Evolutionary conservation across 1,284 basidiomycete species (phyloP).

Genomic region (Marasmius tenuissimus): DNA sequence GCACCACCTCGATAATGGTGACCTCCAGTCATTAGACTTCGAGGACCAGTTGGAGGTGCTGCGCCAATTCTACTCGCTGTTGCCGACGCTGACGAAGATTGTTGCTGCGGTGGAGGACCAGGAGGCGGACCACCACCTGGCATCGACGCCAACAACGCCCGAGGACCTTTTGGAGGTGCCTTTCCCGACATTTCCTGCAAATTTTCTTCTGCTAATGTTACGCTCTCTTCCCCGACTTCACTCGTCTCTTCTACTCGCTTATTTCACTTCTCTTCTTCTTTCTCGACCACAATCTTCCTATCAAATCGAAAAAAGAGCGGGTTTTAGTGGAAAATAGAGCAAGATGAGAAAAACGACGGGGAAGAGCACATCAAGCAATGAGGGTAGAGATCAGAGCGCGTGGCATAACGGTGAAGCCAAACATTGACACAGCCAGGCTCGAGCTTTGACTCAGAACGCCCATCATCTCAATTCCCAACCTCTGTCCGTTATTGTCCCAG

Average conservation of each 20-base stretch:
- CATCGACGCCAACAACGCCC: slow-evolving; percentile 47
- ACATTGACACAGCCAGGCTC: not conserved
- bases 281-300: not conserved
- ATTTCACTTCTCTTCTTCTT: not conserved
- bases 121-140: not conserved
- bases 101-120: not conserved
- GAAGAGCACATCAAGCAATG: not conserved
- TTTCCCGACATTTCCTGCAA: slow-evolving; percentile 62
- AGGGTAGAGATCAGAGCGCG: slow-evolving; percentile 1
- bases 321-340: not conserved
- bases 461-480: not conserved
- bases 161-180: slow-evolving; percentile 69
- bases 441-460: not conserved
- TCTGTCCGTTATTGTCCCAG: not conserved
- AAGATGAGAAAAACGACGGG: not conserved
- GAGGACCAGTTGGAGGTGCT: slow-evolving; percentile 57
- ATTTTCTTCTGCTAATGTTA: not conserved
- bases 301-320: not conserved
- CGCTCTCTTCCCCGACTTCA: not conserved
- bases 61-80: slow-evolving; percentile 40
- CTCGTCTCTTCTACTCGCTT: not conserved
- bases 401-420: slow-evolving; percentile 7
- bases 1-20: not conserved
- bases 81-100: slow-evolving; percentile 15
- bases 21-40: slow-evolving; percentile 45